Conservation (phyloP, 352 stramenopile species). For the Thraustochytrium striatum region DNA sequence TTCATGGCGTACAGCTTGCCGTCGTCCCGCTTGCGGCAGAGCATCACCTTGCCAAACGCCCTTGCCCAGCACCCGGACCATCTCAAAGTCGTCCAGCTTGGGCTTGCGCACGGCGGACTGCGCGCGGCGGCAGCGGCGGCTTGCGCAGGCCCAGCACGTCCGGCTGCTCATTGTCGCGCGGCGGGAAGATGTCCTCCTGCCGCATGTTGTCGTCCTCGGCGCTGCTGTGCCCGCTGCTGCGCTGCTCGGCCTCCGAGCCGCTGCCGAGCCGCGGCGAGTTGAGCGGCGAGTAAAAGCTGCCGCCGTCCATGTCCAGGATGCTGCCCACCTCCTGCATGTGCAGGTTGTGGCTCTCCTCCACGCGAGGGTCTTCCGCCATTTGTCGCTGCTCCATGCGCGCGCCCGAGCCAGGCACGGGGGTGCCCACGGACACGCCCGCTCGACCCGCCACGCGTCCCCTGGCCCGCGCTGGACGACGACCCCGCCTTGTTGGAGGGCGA, state of each 20-base stretch:
- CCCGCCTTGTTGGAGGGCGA: not conserved
- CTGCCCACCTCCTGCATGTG: not conserved
- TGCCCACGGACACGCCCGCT: no score
- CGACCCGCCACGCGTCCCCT: not conserved
- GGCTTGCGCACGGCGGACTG: not conserved
- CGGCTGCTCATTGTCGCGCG: not conserved
- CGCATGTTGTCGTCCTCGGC: not conserved
- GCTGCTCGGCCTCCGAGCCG: no score
- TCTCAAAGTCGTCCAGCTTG: slow-evolving; percentile 49
- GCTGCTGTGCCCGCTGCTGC: not conserved
- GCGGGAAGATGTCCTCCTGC: not conserved
- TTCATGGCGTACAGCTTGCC: slow-evolving; percentile 92
- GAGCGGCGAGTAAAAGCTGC: not conserved
- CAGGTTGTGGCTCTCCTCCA: not conserved
- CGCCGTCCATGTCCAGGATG: not conserved
- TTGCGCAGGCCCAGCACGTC: not conserved
- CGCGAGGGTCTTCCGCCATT: not conserved
- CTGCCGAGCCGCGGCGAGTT: not conserved
- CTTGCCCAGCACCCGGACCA: slow-evolving; percentile 77
- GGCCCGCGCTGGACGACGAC: not conserved
- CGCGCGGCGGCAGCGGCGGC: slow-evolving; percentile 45
- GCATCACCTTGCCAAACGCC: slow-evolving; percentile 83
- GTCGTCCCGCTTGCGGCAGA: slow-evolving; percentile 79
- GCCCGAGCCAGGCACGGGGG: no score
- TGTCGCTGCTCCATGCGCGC: no score